Percentiles rank a stretch among this genome's conserved stretches.
Evolutionary conservation across 306 rosid species (phyloP).

Genomic region (Begonia peltatifolia): DNA sequence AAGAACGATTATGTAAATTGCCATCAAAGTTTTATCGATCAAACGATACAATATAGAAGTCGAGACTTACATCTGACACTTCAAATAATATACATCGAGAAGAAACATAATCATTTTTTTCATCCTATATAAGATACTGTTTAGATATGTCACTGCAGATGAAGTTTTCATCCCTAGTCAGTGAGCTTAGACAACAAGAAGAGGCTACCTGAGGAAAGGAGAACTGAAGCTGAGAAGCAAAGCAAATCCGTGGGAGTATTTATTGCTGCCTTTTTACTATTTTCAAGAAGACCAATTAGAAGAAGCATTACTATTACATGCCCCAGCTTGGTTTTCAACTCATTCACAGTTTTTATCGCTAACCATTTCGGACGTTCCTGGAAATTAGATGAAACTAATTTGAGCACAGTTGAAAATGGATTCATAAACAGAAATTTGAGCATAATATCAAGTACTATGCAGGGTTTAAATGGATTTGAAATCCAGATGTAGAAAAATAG

Average conservation of each 20-base stretch:
- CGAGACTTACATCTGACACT: no score
- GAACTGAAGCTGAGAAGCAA: slow-evolving; percentile 63
- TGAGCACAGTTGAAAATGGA: not conserved
- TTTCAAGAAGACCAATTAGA: slow-evolving; percentile 73
- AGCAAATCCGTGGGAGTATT: slow-evolving; percentile 70
- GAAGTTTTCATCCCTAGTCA: slow-evolving; percentile 16
- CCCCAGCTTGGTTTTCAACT: slow-evolving; percentile 85
- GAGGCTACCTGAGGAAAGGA: slow-evolving; percentile 73
- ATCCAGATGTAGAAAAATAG: no score
- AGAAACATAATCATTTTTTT: no score
- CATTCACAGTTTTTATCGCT: slow-evolving; percentile 51
- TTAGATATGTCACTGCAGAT: no score
- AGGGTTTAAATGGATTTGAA: no score
- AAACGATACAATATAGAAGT: no score
- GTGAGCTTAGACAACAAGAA: slow-evolving; percentile 63
- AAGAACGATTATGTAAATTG: no score
- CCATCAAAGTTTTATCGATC: no score
- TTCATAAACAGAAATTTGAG: no score
- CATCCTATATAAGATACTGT: no score
- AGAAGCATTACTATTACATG: slow-evolving; percentile 97
- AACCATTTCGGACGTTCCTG: slow-evolving; percentile 94
- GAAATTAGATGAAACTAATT: slow-evolving; percentile 1
- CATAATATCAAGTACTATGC: no score
- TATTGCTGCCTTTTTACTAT: slow-evolving; percentile 61
- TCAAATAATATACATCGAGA: no score